A percentile compares a stretch with the other conserved stretches of the same genome.
phyloP scores from a whole-genome alignment of 306 rosid genomes.

The Fragaria vesca region DNA sequence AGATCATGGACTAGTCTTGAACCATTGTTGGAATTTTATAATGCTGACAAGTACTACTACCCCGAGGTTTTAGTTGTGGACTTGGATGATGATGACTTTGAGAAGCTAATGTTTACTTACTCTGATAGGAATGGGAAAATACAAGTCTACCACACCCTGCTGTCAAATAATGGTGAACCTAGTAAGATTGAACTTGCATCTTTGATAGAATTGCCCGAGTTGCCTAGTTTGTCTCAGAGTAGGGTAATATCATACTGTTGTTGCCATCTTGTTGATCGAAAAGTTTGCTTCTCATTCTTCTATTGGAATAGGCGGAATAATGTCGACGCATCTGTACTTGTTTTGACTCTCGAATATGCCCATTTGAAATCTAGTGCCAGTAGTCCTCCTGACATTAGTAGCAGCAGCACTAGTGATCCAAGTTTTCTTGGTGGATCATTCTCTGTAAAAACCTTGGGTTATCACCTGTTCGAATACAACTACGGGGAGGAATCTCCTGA shows the following conservation, averaged over 20 bases:
- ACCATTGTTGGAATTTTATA: no score
- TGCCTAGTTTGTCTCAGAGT: no score
- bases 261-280: not conserved
- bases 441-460: no score
- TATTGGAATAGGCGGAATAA: accelerated
- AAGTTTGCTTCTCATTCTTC: not conserved
- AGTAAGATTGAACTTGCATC: no score
- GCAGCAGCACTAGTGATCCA: not conserved
- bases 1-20: not conserved
- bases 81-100: not conserved
- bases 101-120: not conserved
- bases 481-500: not conserved
- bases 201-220: no score
- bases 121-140: not conserved
- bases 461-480: not conserved
- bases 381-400: not conserved
- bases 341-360: not conserved
- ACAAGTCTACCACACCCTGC: not conserved
- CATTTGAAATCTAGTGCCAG: not conserved
- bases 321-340: not conserved
- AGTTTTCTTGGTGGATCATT: not conserved
- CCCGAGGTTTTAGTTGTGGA: not conserved
- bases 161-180: not conserved
- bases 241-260: no score
- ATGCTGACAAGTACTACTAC: no score